These are phyloP conservation scores for Zygoascus tannicola DNA, from an alignment of 805 yeast genomes.

Conservation along the genomic window DNA sequence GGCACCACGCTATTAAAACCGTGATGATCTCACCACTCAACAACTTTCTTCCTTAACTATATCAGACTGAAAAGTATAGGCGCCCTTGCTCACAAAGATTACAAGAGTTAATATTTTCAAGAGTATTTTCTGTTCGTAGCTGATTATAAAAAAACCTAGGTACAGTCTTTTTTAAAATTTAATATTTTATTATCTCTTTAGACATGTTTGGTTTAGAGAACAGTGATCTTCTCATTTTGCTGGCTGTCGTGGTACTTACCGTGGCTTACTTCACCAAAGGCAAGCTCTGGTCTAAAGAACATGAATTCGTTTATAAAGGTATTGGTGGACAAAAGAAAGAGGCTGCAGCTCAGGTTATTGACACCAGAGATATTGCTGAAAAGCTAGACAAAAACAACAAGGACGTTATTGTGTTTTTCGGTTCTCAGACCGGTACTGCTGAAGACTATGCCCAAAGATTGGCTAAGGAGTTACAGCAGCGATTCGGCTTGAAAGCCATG, in stretches of 20 bases:
- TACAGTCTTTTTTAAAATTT: too few species aligned
- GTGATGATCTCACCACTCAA: too few species aligned
- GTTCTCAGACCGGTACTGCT: constrained; percentile 98
- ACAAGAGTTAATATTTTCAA: too few species aligned
- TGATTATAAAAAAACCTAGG: too few species aligned
- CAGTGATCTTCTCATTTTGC: constrained; percentile 60
- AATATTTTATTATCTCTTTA: too few species aligned
- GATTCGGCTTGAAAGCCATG: constrained; percentile 75
- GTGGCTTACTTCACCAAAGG: constrained; percentile 62
- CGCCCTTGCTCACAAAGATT: too few species aligned
- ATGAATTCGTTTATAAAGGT: constrained; percentile 15
- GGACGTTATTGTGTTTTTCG: constrained; percentile 72
- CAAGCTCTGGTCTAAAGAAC: constrained; percentile 34
- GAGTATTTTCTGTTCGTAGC: too few species aligned
- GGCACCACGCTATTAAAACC: too few species aligned
- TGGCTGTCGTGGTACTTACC: constrained; percentile 56
- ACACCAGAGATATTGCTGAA: constrained; percentile 24
- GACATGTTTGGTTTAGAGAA: constrained; percentile 40
- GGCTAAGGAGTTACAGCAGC: constrained; percentile 76
- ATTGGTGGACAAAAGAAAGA: constrained; percentile 15
- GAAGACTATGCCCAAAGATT: constrained; percentile 92
- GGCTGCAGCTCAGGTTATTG: constrained; percentile 12
- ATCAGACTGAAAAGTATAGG: too few species aligned
- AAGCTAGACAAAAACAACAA: constrained; percentile 50
- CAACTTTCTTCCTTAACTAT: too few species aligned